A percentile compares a stretch with the other conserved stretches of the same genome.
Evolutionary conservation across 139 green algal species (phyloP).

Genomic region (Picochlorum costavermella): DNA sequence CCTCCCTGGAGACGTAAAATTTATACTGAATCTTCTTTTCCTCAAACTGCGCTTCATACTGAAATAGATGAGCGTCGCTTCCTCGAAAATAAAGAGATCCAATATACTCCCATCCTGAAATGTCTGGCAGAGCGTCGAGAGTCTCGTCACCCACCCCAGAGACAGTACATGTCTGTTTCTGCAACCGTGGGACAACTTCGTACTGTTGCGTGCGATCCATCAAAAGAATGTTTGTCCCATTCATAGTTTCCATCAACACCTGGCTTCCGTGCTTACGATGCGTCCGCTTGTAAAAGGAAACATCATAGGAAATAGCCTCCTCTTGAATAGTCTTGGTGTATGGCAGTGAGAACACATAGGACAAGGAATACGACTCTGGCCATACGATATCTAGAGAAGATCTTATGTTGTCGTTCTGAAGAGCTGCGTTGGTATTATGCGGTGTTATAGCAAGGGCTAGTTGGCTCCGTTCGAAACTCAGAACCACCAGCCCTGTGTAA

Average conservation of each 20-base stretch:
- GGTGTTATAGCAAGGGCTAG: too few relatives aligned
- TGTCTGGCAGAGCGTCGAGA: slow-evolving; percentile 14
- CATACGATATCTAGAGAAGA: neutral
- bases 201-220: neutral
- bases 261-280: neutral
- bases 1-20: slow-evolving; percentile 13
- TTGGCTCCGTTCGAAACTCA: too few relatives aligned
- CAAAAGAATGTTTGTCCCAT: slow-evolving; percentile 19
- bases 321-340: slow-evolving; percentile 15
- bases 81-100: slow-evolving; percentile 2
- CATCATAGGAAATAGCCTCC: slow-evolving; percentile 12
- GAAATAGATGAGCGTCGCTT: neutral
- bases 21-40: slow-evolving; percentile 27
- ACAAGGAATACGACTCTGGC: slow-evolving; percentile 11
- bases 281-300: slow-evolving; percentile 11
- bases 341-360: slow-evolving; percentile 23
- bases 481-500: neutral
- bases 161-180: slow-evolving; percentile 5
- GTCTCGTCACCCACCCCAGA: neutral
- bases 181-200: slow-evolving; percentile 16
- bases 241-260: slow-evolving; percentile 13
- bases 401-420: neutral
- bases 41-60: slow-evolving; percentile 12
- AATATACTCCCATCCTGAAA: slow-evolving; percentile 12
- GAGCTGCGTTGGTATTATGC: too few relatives aligned